Evolutionary conservation across 208 protist species (phyloP), one percentile per base, ranked within the genome.

Genomic region (Crithidia fasciculata): DNA sequence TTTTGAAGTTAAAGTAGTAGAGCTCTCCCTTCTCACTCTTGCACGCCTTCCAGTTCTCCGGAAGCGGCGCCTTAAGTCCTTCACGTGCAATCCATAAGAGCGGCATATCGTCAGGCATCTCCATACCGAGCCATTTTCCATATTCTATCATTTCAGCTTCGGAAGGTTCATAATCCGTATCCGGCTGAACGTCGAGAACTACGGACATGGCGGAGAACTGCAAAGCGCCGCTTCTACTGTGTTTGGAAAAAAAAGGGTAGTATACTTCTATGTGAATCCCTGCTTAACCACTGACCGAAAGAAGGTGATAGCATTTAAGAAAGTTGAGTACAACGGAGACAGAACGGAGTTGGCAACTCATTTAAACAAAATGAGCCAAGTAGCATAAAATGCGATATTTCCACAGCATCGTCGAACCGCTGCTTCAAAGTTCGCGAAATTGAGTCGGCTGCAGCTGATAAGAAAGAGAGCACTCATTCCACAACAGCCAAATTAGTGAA

Each of bases 1-100:
- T 96, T 58, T 87, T 89, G 70, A 98, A 97, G 82, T 99, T 98
- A 81, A 98, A 99, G 73, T 98, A 99, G 76, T 98, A 99, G 10
- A 98, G 72, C 49, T 98, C 92, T 15, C 95, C 94, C 47, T 96
- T 93, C 52, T 95, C 82, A 52, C 95, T 95, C 60, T 96, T 89
- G 81, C 95, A 98, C 2, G 96, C 94, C 70, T 96, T 98, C 96
- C 97, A 99, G 72, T 94, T 62, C 9, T 98, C 92, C 0, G 97
- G 97, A 18, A 99, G 84, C 15, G 96, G 95, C 8, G 95, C 96
- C 64, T 98, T 98, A 44, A 99, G 83, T 13, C 95, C 97, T 60
- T 99, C 95, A 12, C 84, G 65, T 18, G 97, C 97, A 83, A 99
- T 98, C 93, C 94, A 98, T 54, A 98, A 78, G 49, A 99, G 92